Evolutionary conservation across 345 rosid genomes (phyloP), one percentile per base, ranked within the genome.

Genomic region (Murraya paniculata): DNA sequence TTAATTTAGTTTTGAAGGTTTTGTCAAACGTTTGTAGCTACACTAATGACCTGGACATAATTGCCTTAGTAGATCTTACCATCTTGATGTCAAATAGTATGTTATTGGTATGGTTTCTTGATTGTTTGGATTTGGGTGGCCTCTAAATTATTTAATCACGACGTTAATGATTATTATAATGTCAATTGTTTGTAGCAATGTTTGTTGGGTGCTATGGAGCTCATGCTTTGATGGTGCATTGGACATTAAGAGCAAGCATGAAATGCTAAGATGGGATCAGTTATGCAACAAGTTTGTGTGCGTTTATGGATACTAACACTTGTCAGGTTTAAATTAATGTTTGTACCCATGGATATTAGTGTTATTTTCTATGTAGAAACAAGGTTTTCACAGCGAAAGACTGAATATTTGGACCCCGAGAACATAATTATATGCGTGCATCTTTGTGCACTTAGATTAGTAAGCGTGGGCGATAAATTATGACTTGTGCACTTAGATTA

Each of bases 171-270:
- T 68, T 2, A 24, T 11, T 38, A 16, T 39, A 39, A 68, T 68
- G 50, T 68, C 9, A 2, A 68, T 24, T 39, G 28, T 28, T 14
- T 61, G 35, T 5, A 28, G 8, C 35, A 28, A 25, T 61, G 66
- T 14, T 61, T 27, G 35, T 31, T 61, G 21, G 35, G 35, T 61
- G 33, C 35, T 19, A 11, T 28, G 35, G 53, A 24, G 2, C 21
- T 68, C 55, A 68, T 68, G 55, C 71, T 68, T 68, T 39, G 35
- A 24, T 68, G 56, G 8, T 25, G n/a, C 55, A 68, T 68, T 45
- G 10, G 21, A 16, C 55, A 68, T 24, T 39, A 48, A 68, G 35
- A 68, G 55, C 41, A 68, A 10, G 56, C 1, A 13, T 11, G 55
- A 66, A 24, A 21, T 31, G n/a, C 33, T 39, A 28, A 67, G 53